phyloP scores from a whole-genome alignment of 2,329 filamentous ascomycete genomes.

The Alternaria ventricosa region DNA sequence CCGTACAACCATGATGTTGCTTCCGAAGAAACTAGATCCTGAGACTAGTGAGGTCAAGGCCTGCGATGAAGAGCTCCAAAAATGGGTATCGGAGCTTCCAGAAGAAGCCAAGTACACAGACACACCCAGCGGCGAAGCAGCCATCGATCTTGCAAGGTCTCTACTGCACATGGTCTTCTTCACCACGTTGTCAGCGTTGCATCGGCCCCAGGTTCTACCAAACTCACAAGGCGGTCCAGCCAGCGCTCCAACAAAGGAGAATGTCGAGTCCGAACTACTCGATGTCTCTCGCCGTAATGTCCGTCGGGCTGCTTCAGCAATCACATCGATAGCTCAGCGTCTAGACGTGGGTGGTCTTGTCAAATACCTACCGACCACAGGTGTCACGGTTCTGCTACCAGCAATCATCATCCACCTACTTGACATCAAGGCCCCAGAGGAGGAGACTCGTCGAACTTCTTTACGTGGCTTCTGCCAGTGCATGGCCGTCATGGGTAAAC shows the following conservation, averaged over 20 bases:
- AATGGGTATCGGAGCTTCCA: slow-evolving; percentile 78
- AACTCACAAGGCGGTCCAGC: slow-evolving; percentile 64
- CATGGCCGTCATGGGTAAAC: slow-evolving; percentile 87
- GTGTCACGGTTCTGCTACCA: slow-evolving; percentile 87
- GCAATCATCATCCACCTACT: slow-evolving; percentile 93
- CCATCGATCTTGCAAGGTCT: slow-evolving; percentile 77
- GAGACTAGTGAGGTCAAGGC: slow-evolving; percentile 78
- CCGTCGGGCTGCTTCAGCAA: slow-evolving; percentile 81
- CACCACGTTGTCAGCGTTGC: slow-evolving; percentile 87
- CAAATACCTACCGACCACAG: slow-evolving; percentile 82
- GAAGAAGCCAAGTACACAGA: slow-evolving; percentile 73
- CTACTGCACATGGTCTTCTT: slow-evolving; percentile 93
- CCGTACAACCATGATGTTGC: slow-evolving; percentile 82
- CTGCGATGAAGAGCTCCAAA: slow-evolving; percentile 79
- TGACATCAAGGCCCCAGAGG: slow-evolving; percentile 84
- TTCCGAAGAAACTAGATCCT: slow-evolving; percentile 86
- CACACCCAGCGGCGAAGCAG: slow-evolving; percentile 61
- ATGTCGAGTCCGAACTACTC: slow-evolving; percentile 69
- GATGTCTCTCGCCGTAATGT: slow-evolving; percentile 84
- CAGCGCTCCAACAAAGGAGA: slow-evolving; percentile 50
- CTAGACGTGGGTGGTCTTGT: slow-evolving; percentile 76
- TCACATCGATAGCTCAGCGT: slow-evolving; percentile 82
- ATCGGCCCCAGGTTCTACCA: slow-evolving; percentile 88
- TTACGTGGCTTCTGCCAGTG: slow-evolving; percentile 86
- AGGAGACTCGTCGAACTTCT: slow-evolving; percentile 73